These are phyloP conservation scores for Ilex paraguariensis DNA, from an alignment of 305 asterid genomes.

Conservation along the genomic window DNA sequence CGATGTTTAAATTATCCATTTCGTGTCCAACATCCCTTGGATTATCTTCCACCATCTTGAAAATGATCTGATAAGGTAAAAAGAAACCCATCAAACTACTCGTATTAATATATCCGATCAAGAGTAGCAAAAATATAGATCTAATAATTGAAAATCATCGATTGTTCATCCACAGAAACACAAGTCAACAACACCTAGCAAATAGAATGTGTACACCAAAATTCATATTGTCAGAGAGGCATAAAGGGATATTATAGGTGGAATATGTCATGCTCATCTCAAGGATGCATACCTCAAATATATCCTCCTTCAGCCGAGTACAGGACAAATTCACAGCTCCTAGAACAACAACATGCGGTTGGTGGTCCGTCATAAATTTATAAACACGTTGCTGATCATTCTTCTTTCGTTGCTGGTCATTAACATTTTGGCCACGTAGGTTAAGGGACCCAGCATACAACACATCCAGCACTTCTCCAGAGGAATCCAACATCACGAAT, in stretches of 20 bases:
- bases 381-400: conserved; percentile 95
- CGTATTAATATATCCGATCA: not conserved
- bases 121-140: too few species aligned
- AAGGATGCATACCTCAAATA: conserved; percentile 67
- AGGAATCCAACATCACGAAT: conserved; percentile 93
- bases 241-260: not conserved
- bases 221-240: too few species aligned
- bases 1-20: conserved; percentile 89
- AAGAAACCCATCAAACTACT: not conserved
- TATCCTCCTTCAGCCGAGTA: conserved; percentile 86
- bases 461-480: conserved; percentile 92
- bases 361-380: conserved; percentile 98
- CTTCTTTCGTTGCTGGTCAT: conserved; percentile 87
- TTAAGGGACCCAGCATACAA: conserved; percentile 78
- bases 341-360: conserved; percentile 85
- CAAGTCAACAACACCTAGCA: not conserved
- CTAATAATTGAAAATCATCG: not conserved
- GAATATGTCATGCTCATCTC: not conserved
- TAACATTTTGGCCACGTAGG: conserved; percentile 83
- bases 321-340: conserved; percentile 97
- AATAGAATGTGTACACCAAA: too few species aligned
- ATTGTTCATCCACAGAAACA: not conserved
- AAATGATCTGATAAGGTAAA: conserved; percentile 57
- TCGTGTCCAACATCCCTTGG: conserved; percentile 97
- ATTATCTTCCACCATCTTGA: conserved; percentile 98